phyloP scores from a whole-genome alignment of 2,329 filamentous ascomycete species.

The Aspergillus ochraceoroseus region DNA sequence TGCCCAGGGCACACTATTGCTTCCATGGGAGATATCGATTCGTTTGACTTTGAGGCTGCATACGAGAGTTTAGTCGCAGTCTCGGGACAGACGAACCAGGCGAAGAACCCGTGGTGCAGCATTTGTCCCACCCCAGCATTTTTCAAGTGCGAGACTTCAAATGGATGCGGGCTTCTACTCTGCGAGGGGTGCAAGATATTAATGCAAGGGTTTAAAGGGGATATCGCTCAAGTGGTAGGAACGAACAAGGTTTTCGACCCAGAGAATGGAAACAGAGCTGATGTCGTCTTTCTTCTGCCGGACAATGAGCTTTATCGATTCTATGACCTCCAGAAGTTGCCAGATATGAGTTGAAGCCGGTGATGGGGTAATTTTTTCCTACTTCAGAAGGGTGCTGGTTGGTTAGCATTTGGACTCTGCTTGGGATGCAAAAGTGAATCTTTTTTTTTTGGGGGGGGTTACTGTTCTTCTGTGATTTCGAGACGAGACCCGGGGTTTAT shows the following conservation, averaged over 20 bases:
- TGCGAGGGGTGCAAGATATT: conserved; percentile 27
- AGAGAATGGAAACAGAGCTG: conserved; percentile 23
- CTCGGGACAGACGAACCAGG: conserved; percentile 15
- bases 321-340: neutral
- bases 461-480: too few relatives aligned
- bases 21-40: conserved; percentile 18
- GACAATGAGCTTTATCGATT: conserved; percentile 22
- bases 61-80: conserved; percentile 21
- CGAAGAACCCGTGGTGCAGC: conserved; percentile 36
- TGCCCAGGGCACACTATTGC: conserved; percentile 35
- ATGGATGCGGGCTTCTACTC: conserved; percentile 30
- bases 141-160: conserved; percentile 30
- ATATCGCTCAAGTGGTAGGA: conserved; percentile 21
- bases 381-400: too few relatives aligned
- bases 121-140: conserved; percentile 41
- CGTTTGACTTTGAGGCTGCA: conserved; percentile 26
- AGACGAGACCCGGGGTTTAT: too few relatives aligned
- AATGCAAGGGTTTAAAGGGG: conserved; percentile 16
- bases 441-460: too few relatives aligned
- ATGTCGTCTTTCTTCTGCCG: conserved; percentile 26
- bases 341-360: neutral
- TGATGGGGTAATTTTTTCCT: neutral
- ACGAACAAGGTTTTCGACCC: conserved; percentile 13
- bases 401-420: too few relatives aligned
- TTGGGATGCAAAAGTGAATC: too few relatives aligned